These are phyloP conservation scores for Fusarium virguliforme DNA, from an alignment of 2,329 filamentous ascomycete species.

Conservation along the genomic window DNA sequence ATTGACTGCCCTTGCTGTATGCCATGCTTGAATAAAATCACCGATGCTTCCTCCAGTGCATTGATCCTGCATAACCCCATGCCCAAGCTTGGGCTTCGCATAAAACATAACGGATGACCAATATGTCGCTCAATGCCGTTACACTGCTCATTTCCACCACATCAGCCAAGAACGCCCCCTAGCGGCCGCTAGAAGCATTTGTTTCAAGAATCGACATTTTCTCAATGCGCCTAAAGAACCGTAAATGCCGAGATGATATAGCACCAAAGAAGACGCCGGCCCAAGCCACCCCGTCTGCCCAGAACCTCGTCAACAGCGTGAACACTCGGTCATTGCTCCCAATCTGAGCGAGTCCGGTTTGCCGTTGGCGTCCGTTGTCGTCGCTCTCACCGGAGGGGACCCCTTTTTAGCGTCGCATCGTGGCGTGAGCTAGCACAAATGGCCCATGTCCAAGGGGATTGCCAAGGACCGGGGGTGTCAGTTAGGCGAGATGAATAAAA, in stretches of 20 bases:
- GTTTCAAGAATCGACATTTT: neutral
- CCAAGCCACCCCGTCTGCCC: conserved; percentile 22
- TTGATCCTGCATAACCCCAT: neutral
- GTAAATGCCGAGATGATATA: conserved; percentile 3
- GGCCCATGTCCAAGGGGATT: conserved; percentile 32
- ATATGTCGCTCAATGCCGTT: conserved; percentile 21
- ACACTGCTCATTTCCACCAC: conserved; percentile 14
- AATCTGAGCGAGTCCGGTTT: conserved; percentile 24
- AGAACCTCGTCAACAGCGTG: neutral
- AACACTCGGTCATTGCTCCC: conserved; percentile 29
- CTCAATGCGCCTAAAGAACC: neutral
- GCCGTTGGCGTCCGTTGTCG: conserved; percentile 15
- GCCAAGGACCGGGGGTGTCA: conserved; percentile 26
- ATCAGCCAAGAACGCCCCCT: conserved; percentile 12
- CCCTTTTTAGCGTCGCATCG: conserved; percentile 40
- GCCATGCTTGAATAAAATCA: no score
- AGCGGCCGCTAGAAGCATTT: conserved; percentile 8
- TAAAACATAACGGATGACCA: conserved; percentile 14
- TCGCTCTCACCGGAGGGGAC: conserved; percentile 27
- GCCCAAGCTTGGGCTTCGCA: conserved; percentile 14
- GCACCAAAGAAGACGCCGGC: neutral
- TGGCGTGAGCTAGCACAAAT: conserved; percentile 49
- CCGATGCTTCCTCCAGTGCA: no score
- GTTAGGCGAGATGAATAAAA: conserved; percentile 51
- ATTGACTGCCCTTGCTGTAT: no score